Evolutionary conservation across 2,329 filamentous ascomycete species (phyloP).

Genomic region (Penicillium paneum): DNA sequence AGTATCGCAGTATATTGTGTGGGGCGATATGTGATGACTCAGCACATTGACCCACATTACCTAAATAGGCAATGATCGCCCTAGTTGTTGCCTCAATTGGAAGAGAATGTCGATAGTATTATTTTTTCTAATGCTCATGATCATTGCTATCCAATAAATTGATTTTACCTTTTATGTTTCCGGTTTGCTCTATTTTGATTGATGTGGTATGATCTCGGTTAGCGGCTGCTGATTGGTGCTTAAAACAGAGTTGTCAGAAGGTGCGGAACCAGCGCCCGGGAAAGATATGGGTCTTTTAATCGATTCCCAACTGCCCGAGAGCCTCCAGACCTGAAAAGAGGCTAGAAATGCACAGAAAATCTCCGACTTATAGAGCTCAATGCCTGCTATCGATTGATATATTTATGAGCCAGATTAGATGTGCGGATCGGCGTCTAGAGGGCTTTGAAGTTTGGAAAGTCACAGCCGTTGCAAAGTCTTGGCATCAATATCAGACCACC

Average conservation of each 20-base stretch:
- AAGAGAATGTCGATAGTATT: not conserved
- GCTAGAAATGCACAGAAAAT: fast-evolving
- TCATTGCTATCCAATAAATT: not conserved
- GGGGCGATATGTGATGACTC: not conserved
- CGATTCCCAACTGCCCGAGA: not conserved
- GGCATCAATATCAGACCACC: not conserved
- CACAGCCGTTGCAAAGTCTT: not conserved
- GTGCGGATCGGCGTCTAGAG: not conserved
- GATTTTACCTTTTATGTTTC: not conserved
- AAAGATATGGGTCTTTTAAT: not conserved
- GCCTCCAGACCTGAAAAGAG: not conserved
- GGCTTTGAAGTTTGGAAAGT: not conserved
- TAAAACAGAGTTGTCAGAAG: not conserved
- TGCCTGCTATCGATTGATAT: not conserved
- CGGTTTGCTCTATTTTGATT: not conserved
- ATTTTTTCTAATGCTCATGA: not conserved
- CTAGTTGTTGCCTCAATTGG: not conserved
- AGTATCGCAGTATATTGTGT: not conserved
- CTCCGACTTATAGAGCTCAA: not conserved
- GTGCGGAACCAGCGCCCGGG: not conserved
- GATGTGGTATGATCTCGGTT: not conserved
- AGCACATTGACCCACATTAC: not conserved
- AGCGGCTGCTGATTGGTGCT: not conserved
- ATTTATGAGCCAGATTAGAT: not conserved
- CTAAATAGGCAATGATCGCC: not conserved